phyloP scores from a whole-genome alignment of 345 rosid species.

The Capsella bursapastoris region DNA sequence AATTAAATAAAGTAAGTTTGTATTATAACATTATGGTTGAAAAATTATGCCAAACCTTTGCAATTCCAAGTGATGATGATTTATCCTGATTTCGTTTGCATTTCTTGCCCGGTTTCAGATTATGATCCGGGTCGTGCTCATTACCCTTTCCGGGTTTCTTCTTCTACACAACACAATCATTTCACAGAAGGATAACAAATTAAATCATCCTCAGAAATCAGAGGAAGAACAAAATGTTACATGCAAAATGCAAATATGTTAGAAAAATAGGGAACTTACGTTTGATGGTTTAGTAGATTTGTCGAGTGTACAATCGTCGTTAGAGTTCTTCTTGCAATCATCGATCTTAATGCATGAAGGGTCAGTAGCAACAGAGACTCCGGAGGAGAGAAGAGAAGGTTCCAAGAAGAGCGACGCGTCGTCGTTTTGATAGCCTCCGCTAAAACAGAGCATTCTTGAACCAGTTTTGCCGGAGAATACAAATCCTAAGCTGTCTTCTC shows the following conservation, averaged over 20 bases:
- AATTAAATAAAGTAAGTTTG: background rate
- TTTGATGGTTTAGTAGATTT: slow-evolving; percentile 25
- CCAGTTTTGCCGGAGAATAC: slow-evolving; percentile 46
- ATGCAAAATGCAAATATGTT: slow-evolving; percentile 36
- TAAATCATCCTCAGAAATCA: background rate
- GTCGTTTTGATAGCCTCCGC: slow-evolving; percentile 47
- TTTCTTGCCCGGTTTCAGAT: slow-evolving; percentile 52
- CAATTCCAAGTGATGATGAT: slow-evolving; percentile 49
- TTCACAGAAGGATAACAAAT: background rate
- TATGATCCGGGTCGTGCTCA: slow-evolving; percentile 38
- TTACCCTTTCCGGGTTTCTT: slow-evolving; percentile 52
- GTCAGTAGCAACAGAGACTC: slow-evolving; percentile 28
- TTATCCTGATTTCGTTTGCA: slow-evolving; percentile 54
- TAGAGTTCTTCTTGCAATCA: slow-evolving; percentile 31
- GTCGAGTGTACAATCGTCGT: slow-evolving; percentile 15
- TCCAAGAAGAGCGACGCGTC: slow-evolving; percentile 38
- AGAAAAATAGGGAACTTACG: slow-evolving; percentile 25
- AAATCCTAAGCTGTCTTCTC: slow-evolving; percentile 37
- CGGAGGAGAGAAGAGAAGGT: slow-evolving; percentile 26
- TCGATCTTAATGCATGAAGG: slow-evolving; percentile 37
- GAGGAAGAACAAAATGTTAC: slow-evolving; percentile 1
- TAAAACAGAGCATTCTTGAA: slow-evolving; percentile 84
- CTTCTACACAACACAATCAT: slow-evolving; percentile 45
- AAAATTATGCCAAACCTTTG: slow-evolving; percentile 49
- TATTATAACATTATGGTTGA: background rate